Evolutionary conservation across 768 basidiomycete genomes (phyloP).

Genomic region (Cubamyces sp.): DNA sequence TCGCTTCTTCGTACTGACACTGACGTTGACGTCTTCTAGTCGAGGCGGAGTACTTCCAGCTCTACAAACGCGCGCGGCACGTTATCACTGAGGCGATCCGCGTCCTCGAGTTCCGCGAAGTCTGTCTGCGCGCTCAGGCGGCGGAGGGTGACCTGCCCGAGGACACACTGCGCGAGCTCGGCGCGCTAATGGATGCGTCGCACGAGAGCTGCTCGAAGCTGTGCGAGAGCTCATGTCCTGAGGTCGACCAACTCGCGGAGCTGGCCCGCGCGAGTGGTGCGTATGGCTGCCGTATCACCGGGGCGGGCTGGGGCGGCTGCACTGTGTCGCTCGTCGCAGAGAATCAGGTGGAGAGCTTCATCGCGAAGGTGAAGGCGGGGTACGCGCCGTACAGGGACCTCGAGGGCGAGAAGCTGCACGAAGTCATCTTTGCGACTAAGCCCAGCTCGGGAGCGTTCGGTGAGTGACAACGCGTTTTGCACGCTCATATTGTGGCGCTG

Average conservation of each 20-base stretch:
- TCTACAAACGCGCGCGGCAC: slow-evolving; percentile 83
- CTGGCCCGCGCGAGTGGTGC: slow-evolving; percentile 75
- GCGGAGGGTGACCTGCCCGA: slow-evolving; percentile 30
- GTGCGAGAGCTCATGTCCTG: slow-evolving; percentile 81
- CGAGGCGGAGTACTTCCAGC: slow-evolving; percentile 78
- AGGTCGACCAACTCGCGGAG: slow-evolving; percentile 69
- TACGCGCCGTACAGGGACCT: slow-evolving; percentile 71
- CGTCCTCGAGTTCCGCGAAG: slow-evolving; percentile 75
- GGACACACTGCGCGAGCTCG: slow-evolving; percentile 53
- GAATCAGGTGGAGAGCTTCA: slow-evolving; percentile 62
- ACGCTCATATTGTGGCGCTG: neutral
- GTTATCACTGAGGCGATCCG: slow-evolving; percentile 81
- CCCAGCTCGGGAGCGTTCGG: slow-evolving; percentile 85
- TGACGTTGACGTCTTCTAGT: slow-evolving; percentile 46
- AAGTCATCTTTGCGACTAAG: slow-evolving; percentile 81
- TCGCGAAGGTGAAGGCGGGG: slow-evolving; percentile 56
- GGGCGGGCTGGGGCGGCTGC: slow-evolving; percentile 93
- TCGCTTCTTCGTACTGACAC: neutral
- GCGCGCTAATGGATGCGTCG: slow-evolving; percentile 77
- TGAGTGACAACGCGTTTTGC: slow-evolving; percentile 41
- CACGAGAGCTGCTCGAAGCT: slow-evolving; percentile 69
- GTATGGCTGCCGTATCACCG: slow-evolving; percentile 82
- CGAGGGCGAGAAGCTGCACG: slow-evolving; percentile 57
- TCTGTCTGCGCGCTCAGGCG: slow-evolving; percentile 49
- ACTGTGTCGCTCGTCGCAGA: slow-evolving; percentile 81